Conservation (phyloP, 805 yeast species). For the Candida patagonica region DNA sequence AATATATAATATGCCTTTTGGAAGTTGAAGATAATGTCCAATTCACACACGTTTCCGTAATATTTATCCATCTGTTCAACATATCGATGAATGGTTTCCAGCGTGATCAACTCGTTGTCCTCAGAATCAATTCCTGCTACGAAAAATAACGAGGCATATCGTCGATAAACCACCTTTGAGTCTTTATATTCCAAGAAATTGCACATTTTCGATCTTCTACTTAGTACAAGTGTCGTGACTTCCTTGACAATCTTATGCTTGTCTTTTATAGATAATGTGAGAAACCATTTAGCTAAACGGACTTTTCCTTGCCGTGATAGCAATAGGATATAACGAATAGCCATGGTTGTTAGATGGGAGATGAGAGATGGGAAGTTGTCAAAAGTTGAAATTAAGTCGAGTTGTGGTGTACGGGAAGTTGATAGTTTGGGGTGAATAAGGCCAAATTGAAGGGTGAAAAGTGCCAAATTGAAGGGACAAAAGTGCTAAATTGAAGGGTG, state of each 20-base stretch:
- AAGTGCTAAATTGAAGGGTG: too few species aligned
- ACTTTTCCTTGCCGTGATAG: constrained; percentile 94
- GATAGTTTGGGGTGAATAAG: too few species aligned
- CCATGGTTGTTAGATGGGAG: constrained; percentile 56
- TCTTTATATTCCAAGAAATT: constrained; percentile 82
- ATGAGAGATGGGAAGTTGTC: constrained; percentile 31
- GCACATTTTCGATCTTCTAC: constrained; percentile 90
- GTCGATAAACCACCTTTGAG: constrained; percentile 75
- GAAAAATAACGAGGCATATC: constrained; percentile 90
- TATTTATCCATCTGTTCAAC: constrained; percentile 96
- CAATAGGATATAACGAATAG: constrained; percentile 67
- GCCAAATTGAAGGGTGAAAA: too few species aligned
- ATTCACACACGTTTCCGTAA: constrained; percentile 92
- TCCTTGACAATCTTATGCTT: constrained; percentile 78
- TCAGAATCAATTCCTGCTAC: constrained; percentile 74
- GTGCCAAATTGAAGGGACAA: too few species aligned
- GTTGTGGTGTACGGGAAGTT: not conserved
- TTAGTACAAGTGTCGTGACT: constrained; percentile 72
- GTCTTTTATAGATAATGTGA: constrained; percentile 73
- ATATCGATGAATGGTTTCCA: constrained; percentile 83
- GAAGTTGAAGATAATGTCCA: constrained; percentile 94
- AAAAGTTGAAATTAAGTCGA: not conserved
- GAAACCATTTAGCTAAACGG: constrained; percentile 89
- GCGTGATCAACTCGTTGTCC: constrained; percentile 78
- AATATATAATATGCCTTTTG: constrained; percentile 86